Evolutionary conservation across 139 green algal genomes (phyloP).

Genomic region (Ostreobium quekettii): DNA sequence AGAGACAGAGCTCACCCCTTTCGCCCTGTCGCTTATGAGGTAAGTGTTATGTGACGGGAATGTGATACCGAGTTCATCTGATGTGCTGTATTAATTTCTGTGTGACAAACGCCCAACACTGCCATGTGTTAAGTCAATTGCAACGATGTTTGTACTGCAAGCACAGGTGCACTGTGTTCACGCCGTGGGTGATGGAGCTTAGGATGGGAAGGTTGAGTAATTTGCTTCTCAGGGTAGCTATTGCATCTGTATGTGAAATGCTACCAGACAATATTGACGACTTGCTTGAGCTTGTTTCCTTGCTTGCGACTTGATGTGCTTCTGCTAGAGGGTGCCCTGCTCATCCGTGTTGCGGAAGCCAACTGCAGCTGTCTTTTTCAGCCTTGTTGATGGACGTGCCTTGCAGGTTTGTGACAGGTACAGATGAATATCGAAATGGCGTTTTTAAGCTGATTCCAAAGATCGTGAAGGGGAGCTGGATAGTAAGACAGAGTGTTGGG

Average conservation of each 20-base stretch:
- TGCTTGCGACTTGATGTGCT: not conserved
- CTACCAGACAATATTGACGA: not conserved
- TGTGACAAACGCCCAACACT: too few relatives aligned
- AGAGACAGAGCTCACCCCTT: not conserved
- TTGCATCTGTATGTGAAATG: not conserved
- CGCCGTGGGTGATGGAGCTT: too few relatives aligned
- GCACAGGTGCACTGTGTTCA: too few relatives aligned
- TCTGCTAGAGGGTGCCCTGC: not conserved
- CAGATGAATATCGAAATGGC: conserved; percentile 4
- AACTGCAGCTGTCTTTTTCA: too few relatives aligned
- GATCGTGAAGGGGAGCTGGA: conserved; percentile 13
- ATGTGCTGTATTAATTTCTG: too few relatives aligned
- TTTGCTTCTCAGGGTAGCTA: not conserved
- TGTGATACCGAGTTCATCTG: too few relatives aligned
- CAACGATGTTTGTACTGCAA: too few relatives aligned
- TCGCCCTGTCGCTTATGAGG: not conserved
- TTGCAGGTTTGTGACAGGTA: not conserved
- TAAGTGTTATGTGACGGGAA: not conserved
- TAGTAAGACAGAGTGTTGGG: conserved; percentile 1
- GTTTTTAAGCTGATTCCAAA: conserved; percentile 20
- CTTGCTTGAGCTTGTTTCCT: not conserved
- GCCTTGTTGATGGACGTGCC: too few relatives aligned
- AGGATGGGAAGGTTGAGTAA: too few relatives aligned
- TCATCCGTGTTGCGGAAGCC: not conserved
- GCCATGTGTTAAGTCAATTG: too few relatives aligned